Evolutionary conservation across 768 basidiomycete genomes (phyloP), one percentile per base, ranked within the genome.

Genomic region (Erythrobasidium yunnanense): DNA sequence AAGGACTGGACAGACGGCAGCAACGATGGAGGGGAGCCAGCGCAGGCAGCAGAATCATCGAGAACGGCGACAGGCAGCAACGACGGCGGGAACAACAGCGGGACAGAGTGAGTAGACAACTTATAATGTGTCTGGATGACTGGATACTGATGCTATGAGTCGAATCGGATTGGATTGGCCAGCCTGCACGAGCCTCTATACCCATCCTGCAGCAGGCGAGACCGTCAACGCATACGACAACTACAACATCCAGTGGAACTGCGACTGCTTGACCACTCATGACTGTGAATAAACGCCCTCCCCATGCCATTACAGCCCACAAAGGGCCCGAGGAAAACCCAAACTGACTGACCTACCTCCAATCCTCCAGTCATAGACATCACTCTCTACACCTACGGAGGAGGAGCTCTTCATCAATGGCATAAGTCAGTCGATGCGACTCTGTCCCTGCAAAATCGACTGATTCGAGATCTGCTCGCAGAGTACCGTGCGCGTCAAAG

Each of bases 361-460:
- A 27, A 8, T 5, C 7, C n/a, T 4, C 27, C 47, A 63, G 60
- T 34, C 45, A 63, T 63, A 46, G 60, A 63, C 47, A 63, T 63
- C 7, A 63, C 60, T 2, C 49, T 63, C 4, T 63, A 63, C 33
- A 29, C 15, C 45, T 27, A 50, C 49, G 49, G 49, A 20, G 60
- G 60, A 51, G 60, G 60, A 27, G 60, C 60, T 29, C 47, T 63
- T 6, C 60, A 63, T 32, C 32, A 29, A 4, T 63, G 60, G 60
- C 46, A 46, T 8, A 29, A 33, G 60, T 63, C 30, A 50, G 60
- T 55, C 7, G 34, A 18, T 23, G 29, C 50, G 27, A 13, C 13
- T 52, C 29, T 23, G 18, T 22, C 22, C 38, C 13, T 45, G 11
- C 38, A 25, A 27, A 30, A 45, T 22, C 30, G 34, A 23, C 22